Base-by-base conservation (phyloP, 495 filamentous ascomycete species). In the Pseudoneurospora amorphoporcata region DNA sequence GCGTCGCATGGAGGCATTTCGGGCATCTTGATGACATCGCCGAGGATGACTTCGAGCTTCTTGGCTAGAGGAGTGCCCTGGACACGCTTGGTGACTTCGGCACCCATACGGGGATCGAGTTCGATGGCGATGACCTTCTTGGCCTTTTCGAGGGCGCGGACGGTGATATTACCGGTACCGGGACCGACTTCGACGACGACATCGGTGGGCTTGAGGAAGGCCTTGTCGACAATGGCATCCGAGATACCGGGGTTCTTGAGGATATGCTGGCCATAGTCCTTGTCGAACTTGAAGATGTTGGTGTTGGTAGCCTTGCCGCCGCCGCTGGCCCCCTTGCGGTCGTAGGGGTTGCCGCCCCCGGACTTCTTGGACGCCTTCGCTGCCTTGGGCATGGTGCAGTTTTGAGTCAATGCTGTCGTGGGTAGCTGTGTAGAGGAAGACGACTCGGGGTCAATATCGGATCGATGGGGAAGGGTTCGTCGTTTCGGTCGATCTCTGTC, bases 171-270 rank as follows among this genome's bases (percentile, higher is more conserved):
- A 12, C 81, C 80, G 7, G 81, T 82, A 72, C 81, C 81, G 4
- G 81, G 81, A 53, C 81, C 81, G 41, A 83, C 79, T 73, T 83
- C 81, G 19, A 83, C 80, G 4, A 88, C 83, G 8, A 91, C 89
- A 83, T 97, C 95, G 41, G 91, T 93, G 65, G 94, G 94, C 77
- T 97, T 97, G 19, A 98, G 88, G 71, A 88, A 88, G 37, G 95
- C 93, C 82, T 98, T 98, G 69, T 92, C 87, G 39, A 87, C 85
- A 68, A 97, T 98, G 35, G 91, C 91, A 79, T 94, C 89, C 19
- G 94, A 92, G 72, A 98, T 92, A 72, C 93, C 94, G 19, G 94
- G 94, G 82, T 98, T 98, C 83, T 97, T 97, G 76, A 98, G 86
- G 71, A 98, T 93, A 81, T 98, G 95, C 83, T 98, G 95, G 74